Base-by-base conservation (phyloP, 106 monocot species). In the Dactylorhiza incarnata region DNA sequence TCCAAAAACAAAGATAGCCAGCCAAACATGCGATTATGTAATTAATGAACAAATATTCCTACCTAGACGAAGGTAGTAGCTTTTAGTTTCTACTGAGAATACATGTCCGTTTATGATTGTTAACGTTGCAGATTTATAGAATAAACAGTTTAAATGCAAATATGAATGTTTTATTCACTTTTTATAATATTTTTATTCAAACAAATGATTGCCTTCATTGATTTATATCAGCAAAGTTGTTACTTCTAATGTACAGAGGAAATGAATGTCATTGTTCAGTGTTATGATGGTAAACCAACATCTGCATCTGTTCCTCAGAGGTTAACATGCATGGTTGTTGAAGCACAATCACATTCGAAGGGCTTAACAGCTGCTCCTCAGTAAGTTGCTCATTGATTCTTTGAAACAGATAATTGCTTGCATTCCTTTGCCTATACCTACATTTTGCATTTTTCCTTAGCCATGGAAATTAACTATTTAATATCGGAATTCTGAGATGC, bases 271-370 rank as follows among this genome's bases (percentile, higher is more conserved):
- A 83, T 44, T 47, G 75, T 97, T 73, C 96, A 97, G 24, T 87
- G 82, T 45, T 97, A 81, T 80, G 96, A 97, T 82, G 93, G 82
- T 77, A 91, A 88, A 63, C 85, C 87, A 23, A 91, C 91, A 91
- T 97, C 96, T 82, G 93, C 90, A 49, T 85, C 96, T 52, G 85
- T 97, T 79, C 96, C 96, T 54, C 77, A 74, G 23, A 85, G 93
- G 45, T 89, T 97, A 43, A 91, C 88, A 80, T 97, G 93, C 67
- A 97, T 80, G 24, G 96, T 97, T 81, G 89, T 85, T 81, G 87
- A 97, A 84, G 93, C 93, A 62, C 96, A 85, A 61, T 79, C 93
- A 63, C 73, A 85, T 74, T 56, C 89, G 9, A 97, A 93, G 86
- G 96, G 96, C 19, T 82, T 87, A 80, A 89, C 88, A 29, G 89